Conservation (phyloP, 192 early-diverging fungal species). For the Chytriomyces confervae region DNA sequence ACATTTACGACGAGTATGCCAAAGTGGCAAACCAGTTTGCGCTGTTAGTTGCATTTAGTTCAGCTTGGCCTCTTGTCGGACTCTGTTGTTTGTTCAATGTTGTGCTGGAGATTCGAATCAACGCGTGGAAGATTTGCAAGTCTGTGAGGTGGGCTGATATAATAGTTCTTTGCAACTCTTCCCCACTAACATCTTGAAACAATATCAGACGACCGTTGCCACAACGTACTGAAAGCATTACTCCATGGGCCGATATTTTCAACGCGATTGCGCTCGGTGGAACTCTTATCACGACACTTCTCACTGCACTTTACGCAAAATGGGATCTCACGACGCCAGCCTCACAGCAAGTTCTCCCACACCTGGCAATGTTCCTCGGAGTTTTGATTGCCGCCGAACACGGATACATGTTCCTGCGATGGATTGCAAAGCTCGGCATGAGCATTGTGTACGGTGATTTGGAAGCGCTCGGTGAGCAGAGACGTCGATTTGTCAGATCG, state of each 20-base stretch:
- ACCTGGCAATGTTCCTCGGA: not conserved
- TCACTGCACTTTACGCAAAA: slow-evolving; percentile 38
- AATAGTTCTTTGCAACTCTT: slow-evolving; percentile 12
- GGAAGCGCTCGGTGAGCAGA: not conserved
- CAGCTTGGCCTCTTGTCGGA: slow-evolving; percentile 84
- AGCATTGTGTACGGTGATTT: not conserved
- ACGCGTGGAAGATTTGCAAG: slow-evolving; percentile 88
- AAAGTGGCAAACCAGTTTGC: slow-evolving; percentile 96
- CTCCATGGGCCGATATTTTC: slow-evolving; percentile 68
- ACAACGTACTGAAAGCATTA: slow-evolving; percentile 73
- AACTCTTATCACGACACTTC: slow-evolving; percentile 30
- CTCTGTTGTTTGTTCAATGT: slow-evolving; percentile 87
- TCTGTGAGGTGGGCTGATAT: slow-evolving; percentile 31
- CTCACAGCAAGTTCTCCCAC: slow-evolving; percentile 18
- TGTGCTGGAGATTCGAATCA: slow-evolving; percentile 87
- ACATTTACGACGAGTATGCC: slow-evolving; percentile 85
- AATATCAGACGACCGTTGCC: slow-evolving; percentile 71
- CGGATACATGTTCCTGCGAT: not conserved
- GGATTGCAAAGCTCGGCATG: not conserved
- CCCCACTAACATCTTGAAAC: not conserved
- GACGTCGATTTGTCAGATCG: not conserved
- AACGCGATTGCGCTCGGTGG: slow-evolving; percentile 33
- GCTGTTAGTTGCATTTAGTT: slow-evolving; percentile 82
- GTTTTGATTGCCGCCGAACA: slow-evolving; percentile 4
- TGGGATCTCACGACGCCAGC: slow-evolving; percentile 37